Percentiles rank a stretch among this genome's conserved stretches.
Evolutionary conservation across 2,329 filamentous ascomycete species (phyloP).

Genomic region (Ophiocordyceps camponoti-leonardi): DNA sequence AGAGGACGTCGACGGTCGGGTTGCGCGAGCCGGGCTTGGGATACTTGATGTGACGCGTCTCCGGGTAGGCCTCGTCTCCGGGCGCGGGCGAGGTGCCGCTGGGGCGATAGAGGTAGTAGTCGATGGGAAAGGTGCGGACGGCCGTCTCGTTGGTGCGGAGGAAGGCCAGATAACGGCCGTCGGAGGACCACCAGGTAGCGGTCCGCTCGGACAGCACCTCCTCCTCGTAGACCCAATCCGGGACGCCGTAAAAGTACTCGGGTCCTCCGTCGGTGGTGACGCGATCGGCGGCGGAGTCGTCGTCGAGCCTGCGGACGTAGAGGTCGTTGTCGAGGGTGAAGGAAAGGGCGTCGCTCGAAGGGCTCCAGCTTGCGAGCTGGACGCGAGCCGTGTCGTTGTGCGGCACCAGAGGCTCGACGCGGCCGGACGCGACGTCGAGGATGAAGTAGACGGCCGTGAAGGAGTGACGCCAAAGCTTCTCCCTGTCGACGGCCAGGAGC

Average conservation of each 20-base stretch:
- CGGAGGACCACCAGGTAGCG: conserved; percentile 89
- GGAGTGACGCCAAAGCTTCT: conserved; percentile 81
- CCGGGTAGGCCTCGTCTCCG: conserved; percentile 78
- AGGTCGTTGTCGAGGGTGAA: conserved; percentile 87
- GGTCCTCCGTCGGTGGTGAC: conserved; percentile 78
- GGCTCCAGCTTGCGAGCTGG: conserved; percentile 82
- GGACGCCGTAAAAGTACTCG: conserved; percentile 86
- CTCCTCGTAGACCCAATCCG: conserved; percentile 90
- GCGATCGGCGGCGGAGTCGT: conserved; percentile 40
- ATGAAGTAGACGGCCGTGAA: conserved; percentile 79
- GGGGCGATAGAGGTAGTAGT: conserved; percentile 82
- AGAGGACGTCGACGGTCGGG: conserved; percentile 70
- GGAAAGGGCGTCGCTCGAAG: conserved; percentile 69
- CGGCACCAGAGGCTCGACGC: conserved; percentile 60
- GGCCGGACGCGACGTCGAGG: conserved; percentile 72
- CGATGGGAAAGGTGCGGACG: conserved; percentile 80
- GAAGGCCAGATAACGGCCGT: conserved; percentile 81
- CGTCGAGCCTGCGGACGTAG: conserved; percentile 49
- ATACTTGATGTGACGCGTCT: conserved; percentile 86
- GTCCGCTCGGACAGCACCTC: conserved; percentile 51
- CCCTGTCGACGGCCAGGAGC: conserved; percentile 53
- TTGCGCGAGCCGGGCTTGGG: conserved; percentile 92
- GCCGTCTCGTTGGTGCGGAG: conserved; percentile 83
- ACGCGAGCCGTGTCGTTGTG: conserved; percentile 45
- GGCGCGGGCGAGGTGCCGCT: conserved; percentile 48